Evolutionary conservation across 371 early-diverging fungal genomes (phyloP), one percentile per base, ranked within the genome.

Genomic region (Chytridium lagenaria): DNA sequence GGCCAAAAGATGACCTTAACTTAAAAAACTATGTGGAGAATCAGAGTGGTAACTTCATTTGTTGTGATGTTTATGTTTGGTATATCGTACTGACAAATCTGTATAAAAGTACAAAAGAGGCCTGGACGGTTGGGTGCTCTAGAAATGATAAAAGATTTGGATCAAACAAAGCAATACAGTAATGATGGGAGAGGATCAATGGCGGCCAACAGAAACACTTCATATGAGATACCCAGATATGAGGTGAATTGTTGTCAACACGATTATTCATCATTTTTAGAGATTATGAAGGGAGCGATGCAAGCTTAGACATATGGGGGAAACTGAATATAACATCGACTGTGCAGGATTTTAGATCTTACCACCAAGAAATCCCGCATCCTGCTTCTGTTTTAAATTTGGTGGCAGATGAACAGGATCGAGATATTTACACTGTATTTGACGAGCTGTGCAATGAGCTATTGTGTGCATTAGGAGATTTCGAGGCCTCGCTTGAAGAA

Each of bases 401-500:
- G 33, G 70, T 80, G 1, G 71, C 80, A 28, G 68, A 73, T n/a
- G 78, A 78, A 36, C 63, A 70, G 64, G 78, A 83, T 63, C 68
- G 72, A 15, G 66, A 64, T 1, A 71, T 78, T 10, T 70, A 69
- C n/a, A 76, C 78, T 16, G 77, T 76, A 55, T 84, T 84, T 73
- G 82, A 84, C 50, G 68, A 74, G 36, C 51, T 80, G 23, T 81
- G 83, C 72, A 80, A 81, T 59, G 83, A 86, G 63, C 40, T 84
- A n/a, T 50, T 84, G 67, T 49, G 59, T 23, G 74, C 72, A 0
- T 33, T 84, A 59, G 83, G 80, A 15, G 82, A 84, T 36, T 75
- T 86, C 33, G 86, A 86, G 63, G 72, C 80, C 12, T 65, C 83
- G 5, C 39, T 86, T 34, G 86, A 86, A 68, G 86, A 86, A 40